Conservation (phyloP, 1,284 basidiomycete species). For the Pisolithus thermaeus region DNA sequence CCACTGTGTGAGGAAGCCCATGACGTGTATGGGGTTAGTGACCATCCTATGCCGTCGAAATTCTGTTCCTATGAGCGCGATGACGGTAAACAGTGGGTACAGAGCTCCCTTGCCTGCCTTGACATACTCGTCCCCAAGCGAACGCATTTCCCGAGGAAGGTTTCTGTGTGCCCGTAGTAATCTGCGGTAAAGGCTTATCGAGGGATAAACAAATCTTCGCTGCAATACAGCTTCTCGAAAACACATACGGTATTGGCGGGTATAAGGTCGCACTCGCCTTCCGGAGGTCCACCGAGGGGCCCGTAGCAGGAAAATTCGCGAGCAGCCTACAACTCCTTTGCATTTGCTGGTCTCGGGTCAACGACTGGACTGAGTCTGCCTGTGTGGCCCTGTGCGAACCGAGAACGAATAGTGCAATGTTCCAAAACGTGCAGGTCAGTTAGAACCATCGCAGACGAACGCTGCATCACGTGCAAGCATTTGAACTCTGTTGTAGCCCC, state of each 20-base stretch:
- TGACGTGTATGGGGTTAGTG: constrained; percentile 83
- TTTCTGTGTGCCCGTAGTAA: constrained; percentile 75
- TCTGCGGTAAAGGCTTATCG: constrained; percentile 67
- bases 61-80: constrained; percentile 41
- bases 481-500: background rate
- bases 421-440: no score
- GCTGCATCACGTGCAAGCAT: background rate
- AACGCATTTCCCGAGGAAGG: constrained; percentile 78
- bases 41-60: constrained; percentile 77
- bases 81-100: background rate
- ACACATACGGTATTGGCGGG: constrained; percentile 72
- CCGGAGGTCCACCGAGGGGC: constrained; percentile 53
- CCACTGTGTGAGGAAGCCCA: constrained; percentile 92
- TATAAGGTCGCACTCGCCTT: constrained; percentile 68
- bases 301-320: constrained; percentile 58
- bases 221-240: constrained; percentile 8
- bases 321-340: constrained; percentile 34
- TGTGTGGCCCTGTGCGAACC: no score
- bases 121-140: constrained; percentile 83
- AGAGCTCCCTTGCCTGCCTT: constrained; percentile 58
- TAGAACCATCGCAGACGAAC: no score
- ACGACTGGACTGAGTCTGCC: no score
- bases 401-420: no score
- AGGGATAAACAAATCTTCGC: constrained; percentile 1
- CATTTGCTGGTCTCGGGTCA: constrained; percentile 6